Percentiles rank a stretch among this genome's conserved stretches.
Evolutionary conservation across 2,329 filamentous ascomycete species (phyloP).

Genomic region (Aspergillus brasiliensis): DNA sequence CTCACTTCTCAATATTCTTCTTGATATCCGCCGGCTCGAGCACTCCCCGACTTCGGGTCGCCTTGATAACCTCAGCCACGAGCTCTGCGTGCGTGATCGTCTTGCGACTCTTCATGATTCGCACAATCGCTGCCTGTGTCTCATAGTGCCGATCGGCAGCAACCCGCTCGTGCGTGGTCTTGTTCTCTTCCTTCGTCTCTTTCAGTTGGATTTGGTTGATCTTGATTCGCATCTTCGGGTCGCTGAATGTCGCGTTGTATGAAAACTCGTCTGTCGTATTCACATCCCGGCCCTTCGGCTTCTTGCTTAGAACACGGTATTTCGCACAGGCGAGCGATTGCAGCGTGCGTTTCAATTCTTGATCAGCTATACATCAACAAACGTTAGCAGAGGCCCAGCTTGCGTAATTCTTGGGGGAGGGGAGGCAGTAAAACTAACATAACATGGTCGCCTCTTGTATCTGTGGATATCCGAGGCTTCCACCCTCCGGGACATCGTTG

Average conservation of each 20-base stretch:
- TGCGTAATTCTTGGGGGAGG: background rate
- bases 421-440: slow-evolving; percentile 47
- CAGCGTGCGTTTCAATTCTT: slow-evolving; percentile 83
- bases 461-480: slow-evolving; percentile 71
- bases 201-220: slow-evolving; percentile 98
- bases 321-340: slow-evolving; percentile 94
- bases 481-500: slow-evolving; percentile 68
- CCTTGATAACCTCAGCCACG: slow-evolving; percentile 86
- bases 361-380: slow-evolving; percentile 55
- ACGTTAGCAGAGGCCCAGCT: slow-evolving; percentile 26
- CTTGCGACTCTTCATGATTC: slow-evolving; percentile 96
- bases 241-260: slow-evolving; percentile 74
- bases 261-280: slow-evolving; percentile 77
- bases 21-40: slow-evolving; percentile 89
- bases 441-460: slow-evolving; percentile 75
- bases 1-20: slow-evolving; percentile 91
- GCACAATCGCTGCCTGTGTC: slow-evolving; percentile 93
- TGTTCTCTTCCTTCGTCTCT: slow-evolving; percentile 93
- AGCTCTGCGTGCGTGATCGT: slow-evolving; percentile 82
- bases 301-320: slow-evolving; percentile 78
- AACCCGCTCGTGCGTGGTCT: slow-evolving; percentile 87
- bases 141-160: slow-evolving; percentile 90
- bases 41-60: slow-evolving; percentile 83
- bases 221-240: slow-evolving; percentile 88
- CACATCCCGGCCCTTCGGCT: slow-evolving; percentile 82